Conservation (phyloP, 495 filamentous ascomycete genomes). For the Wilcoxina mikolae region DNA sequence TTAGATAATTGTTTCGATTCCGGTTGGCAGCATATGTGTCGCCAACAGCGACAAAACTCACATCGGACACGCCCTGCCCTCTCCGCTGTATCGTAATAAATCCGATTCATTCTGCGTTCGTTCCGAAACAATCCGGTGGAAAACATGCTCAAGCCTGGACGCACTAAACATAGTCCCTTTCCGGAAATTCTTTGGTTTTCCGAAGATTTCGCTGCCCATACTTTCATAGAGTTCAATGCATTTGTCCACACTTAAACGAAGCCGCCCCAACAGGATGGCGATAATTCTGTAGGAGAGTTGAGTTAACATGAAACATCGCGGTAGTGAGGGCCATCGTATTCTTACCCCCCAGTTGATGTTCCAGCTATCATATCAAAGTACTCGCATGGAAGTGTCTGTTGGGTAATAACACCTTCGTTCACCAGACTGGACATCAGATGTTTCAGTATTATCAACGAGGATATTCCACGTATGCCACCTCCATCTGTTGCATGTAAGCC, state of each 20-base stretch:
- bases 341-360: slow-evolving; percentile 6
- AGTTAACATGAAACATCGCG: not conserved
- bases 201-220: not conserved
- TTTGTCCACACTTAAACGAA: not conserved
- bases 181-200: not conserved
- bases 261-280: slow-evolving; percentile 10
- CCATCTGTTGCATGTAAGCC: slow-evolving; percentile 3
- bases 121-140: not conserved
- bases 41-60: not conserved
- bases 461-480: slow-evolving; percentile 6
- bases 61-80: not conserved
- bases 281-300: slow-evolving; percentile 9
- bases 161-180: slow-evolving; percentile 3
- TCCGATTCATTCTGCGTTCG: not conserved
- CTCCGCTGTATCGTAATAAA: not conserved
- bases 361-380: slow-evolving; percentile 10
- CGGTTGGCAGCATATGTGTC: no score
- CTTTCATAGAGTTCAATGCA: slow-evolving; percentile 1
- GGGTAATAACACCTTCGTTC: not conserved
- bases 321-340: not conserved
- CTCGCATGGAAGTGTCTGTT: not conserved
- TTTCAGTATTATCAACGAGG: slow-evolving; percentile 4
- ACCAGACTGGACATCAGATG: not conserved
- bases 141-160: not conserved
- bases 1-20: not conserved